A percentile compares a stretch with the other conserved stretches of the same genome.
phyloP scores from a whole-genome alignment of 2,329 filamentous ascomycete genomes.

The Claviceps maximensis region DNA sequence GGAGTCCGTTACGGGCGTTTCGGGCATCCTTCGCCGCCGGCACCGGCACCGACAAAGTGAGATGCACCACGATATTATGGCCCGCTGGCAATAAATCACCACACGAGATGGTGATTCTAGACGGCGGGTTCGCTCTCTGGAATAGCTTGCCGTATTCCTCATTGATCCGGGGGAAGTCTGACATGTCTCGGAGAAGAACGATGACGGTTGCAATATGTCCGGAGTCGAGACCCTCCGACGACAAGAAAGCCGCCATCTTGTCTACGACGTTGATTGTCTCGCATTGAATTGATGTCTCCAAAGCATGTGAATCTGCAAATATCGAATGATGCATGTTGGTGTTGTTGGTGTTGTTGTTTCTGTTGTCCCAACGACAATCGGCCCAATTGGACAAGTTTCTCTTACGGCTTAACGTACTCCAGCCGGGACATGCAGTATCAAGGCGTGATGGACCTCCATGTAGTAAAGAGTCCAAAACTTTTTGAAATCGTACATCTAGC shows the following conservation, averaged over 20 bases:
- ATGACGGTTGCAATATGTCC: conserved; percentile 39
- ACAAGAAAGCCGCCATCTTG: conserved; percentile 29
- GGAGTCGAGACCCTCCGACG: conserved; percentile 15
- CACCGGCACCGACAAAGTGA: conserved; percentile 24
- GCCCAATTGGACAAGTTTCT: neutral
- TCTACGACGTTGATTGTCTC: conserved; percentile 36
- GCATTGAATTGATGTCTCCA: conserved; percentile 24
- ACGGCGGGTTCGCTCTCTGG: conserved; percentile 64
- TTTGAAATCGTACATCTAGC: conserved; percentile 49
- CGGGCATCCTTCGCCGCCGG: conserved; percentile 6
- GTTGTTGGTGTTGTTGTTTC: neutral
- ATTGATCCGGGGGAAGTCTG: conserved; percentile 66
- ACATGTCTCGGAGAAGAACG: conserved; percentile 67
- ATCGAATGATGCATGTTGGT: conserved; percentile 26
- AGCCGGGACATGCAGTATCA: too few species aligned
- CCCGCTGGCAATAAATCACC: conserved; percentile 50
- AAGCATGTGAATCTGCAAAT: conserved; percentile 13
- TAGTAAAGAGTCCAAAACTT: conserved; percentile 23
- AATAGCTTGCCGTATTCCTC: conserved; percentile 64
- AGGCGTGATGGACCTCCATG: neutral
- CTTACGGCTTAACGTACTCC: neutral
- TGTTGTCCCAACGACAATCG: conserved; percentile 9
- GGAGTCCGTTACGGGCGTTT: conserved; percentile 47
- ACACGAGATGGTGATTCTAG: conserved; percentile 71
- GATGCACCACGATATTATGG: conserved; percentile 46